Conservation (phyloP, 495 filamentous ascomycete species). For the Tuber brumale region DNA sequence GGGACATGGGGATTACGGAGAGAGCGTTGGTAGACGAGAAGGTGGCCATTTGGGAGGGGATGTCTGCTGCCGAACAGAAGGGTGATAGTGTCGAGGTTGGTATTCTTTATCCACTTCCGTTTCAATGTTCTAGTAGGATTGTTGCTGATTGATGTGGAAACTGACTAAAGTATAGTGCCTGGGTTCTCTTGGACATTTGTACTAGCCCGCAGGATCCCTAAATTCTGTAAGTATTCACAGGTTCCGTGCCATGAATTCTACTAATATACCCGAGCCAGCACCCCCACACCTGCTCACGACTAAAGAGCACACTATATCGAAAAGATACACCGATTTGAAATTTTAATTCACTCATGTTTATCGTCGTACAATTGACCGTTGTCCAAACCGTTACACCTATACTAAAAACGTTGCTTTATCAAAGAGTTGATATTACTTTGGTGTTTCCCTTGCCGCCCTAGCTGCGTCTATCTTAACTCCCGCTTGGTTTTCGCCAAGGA, state of each 20-base stretch:
- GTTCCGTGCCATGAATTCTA: not conserved
- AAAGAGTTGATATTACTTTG: too few species aligned
- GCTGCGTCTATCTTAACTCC: too few species aligned
- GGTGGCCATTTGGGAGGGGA: not conserved
- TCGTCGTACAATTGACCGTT: not conserved
- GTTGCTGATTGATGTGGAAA: not conserved
- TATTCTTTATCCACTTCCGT: not conserved
- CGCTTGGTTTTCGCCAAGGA: too few species aligned
- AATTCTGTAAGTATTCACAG: not conserved
- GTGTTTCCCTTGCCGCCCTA: too few species aligned
- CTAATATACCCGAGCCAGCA: not conserved
- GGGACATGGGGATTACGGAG: not conserved
- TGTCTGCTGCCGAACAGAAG: not conserved
- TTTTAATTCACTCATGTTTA: too few species aligned
- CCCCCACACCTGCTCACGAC: not conserved
- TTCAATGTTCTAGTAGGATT: not conserved
- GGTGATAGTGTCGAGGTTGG: not conserved
- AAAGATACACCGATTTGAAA: too few species aligned
- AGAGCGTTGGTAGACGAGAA: not conserved
- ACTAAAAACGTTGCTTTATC: not conserved
- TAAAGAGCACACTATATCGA: not conserved
- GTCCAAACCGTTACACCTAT: not conserved
- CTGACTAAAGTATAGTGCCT: not conserved
- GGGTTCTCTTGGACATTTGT: not conserved
- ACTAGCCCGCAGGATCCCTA: not conserved